Percentiles rank a stretch among this genome's conserved stretches.
phyloP scores from a whole-genome alignment of 2,329 filamentous ascomycete species.

The Talaromyces sp. region DNA sequence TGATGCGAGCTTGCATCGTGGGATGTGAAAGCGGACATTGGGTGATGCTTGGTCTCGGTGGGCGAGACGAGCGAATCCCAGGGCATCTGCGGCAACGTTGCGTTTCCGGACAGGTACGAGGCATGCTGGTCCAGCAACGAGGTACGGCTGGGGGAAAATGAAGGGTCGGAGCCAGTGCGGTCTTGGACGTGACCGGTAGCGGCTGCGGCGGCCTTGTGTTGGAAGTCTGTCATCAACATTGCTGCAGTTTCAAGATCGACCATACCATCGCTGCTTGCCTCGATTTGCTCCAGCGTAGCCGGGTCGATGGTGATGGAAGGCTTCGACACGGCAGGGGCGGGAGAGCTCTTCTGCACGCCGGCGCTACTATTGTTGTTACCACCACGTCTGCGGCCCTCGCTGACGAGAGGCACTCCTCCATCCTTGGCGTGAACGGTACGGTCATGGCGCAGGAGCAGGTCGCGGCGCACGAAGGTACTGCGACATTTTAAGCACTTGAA shows the following conservation, averaged over 20 bases:
- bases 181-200: constrained; percentile 44
- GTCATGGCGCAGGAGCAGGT: constrained; percentile 93
- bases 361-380: constrained; percentile 16
- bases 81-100: constrained; percentile 77
- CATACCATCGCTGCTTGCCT: constrained; percentile 81
- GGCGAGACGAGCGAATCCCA: constrained; percentile 85
- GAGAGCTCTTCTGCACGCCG: constrained; percentile 32
- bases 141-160: constrained; percentile 67
- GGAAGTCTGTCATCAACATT: constrained; percentile 97
- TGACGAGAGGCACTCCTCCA: constrained; percentile 86
- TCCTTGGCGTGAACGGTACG: constrained; percentile 98
- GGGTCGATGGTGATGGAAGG: constrained; percentile 75
- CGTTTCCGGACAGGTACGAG: constrained; percentile 70
- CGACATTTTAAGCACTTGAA: constrained; percentile 99
- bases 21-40: constrained; percentile 62
- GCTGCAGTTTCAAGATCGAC: constrained; percentile 96
- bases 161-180: constrained; percentile 48
- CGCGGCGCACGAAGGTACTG: constrained; percentile 96
- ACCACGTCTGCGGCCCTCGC: constrained; percentile 74
- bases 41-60: constrained; percentile 69
- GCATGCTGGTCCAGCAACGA: constrained; percentile 72
- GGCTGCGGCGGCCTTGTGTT: constrained; percentile 84
- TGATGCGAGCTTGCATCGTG: constrained; percentile 60
- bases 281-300: constrained; percentile 84
- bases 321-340: constrained; percentile 52